phyloP scores from a whole-genome alignment of 78 protist genomes.

The Dictyostelium discoideum region DNA sequence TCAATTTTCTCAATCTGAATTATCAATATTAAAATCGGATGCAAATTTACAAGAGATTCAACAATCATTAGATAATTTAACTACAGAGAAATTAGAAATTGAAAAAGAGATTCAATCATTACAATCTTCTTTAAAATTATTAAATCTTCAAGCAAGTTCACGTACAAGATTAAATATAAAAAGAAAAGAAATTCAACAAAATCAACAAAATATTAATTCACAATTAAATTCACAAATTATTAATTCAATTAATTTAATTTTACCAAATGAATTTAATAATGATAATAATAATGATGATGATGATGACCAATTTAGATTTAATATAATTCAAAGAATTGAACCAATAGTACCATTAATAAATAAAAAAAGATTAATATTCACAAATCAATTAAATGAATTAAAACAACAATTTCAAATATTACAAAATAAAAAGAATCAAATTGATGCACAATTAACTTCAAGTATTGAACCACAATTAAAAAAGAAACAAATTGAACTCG shows the following conservation, averaged over 20 bases:
- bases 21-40: neutral
- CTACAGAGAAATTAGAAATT: neutral
- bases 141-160: neutral
- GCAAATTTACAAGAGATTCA: neutral
- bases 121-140: neutral
- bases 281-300: neutral
- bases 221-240: neutral
- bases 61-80: neutral
- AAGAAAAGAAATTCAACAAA: neutral
- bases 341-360: neutral
- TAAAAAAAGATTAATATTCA: neutral
- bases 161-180: constrained; percentile 9
- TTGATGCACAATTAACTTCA: neutral
- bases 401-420: neutral
- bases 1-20: neutral
- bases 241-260: neutral
- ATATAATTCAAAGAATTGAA: neutral
- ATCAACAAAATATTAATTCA: neutral
- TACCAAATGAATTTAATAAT: neutral
- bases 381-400: neutral
- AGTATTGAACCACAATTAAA: neutral
- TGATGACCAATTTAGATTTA: neutral
- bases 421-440: neutral
- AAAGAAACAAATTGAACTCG: neutral
- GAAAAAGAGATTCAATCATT: neutral